Evolutionary conservation across 2,329 filamentous ascomycete genomes (phyloP).

Genomic region (Aspergillus fijiensis): DNA sequence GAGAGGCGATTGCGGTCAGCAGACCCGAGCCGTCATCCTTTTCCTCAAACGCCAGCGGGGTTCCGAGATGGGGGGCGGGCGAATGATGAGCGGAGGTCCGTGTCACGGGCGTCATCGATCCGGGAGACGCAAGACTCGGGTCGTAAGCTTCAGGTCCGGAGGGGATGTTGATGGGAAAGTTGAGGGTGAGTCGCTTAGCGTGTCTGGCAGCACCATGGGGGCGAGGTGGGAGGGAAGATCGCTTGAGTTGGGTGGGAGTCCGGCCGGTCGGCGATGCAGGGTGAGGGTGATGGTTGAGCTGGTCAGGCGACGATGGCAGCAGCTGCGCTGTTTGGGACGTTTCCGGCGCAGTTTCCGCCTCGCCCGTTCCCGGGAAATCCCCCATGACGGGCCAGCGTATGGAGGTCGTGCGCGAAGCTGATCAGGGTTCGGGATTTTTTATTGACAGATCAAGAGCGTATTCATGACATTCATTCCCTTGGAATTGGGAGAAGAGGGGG

Average conservation of each 20-base stretch:
- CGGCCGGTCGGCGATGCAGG: neutral
- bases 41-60: conserved; percentile 31
- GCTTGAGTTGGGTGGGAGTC: conserved; percentile 26
- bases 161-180: conserved; percentile 47
- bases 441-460: conserved; percentile 3
- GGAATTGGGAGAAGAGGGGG: neutral
- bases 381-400: conserved; percentile 35
- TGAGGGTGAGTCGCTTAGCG: conserved; percentile 47
- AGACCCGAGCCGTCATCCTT: conserved; percentile 63
- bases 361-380: conserved; percentile 32
- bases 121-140: conserved; percentile 29
- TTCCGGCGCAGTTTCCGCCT: conserved; percentile 30
- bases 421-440: conserved; percentile 3
- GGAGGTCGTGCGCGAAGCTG: conserved; percentile 6
- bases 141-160: conserved; percentile 23
- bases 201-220: conserved; percentile 40
- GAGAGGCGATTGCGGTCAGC: conserved; percentile 84
- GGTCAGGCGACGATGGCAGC: conserved; percentile 3
- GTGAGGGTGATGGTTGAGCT: neutral
- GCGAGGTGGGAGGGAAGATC: conserved; percentile 35
- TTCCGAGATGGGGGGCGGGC: conserved; percentile 27
- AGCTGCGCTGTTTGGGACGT: conserved; percentile 25
- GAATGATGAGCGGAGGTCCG: conserved; percentile 35
- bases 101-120: conserved; percentile 34
- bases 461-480: conserved; percentile 17